Evolutionary conservation across 306 rosid species (phyloP).

Genomic region (Corylus heterophylla): DNA sequence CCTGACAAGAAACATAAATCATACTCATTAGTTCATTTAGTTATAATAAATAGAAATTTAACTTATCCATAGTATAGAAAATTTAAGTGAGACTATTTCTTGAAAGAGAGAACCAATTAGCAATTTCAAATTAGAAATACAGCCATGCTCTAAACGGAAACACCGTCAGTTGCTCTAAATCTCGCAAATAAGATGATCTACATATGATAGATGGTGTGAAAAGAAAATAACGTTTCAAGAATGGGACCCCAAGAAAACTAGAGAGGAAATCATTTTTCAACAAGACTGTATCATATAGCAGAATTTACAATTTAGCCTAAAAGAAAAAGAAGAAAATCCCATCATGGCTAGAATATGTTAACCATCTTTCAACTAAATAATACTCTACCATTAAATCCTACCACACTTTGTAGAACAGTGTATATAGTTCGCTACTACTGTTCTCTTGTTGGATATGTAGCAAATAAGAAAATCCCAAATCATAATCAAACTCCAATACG

Average conservation of each 20-base stretch:
- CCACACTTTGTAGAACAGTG: background rate
- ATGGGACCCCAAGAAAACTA: background rate
- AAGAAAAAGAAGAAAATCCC: background rate
- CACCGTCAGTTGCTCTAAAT: background rate
- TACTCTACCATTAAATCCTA: background rate
- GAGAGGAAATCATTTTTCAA: background rate
- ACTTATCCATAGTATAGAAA: background rate
- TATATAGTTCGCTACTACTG: background rate
- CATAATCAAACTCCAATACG: background rate
- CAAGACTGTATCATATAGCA: background rate
- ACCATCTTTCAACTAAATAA: background rate
- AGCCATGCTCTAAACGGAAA: background rate
- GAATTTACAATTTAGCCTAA: background rate
- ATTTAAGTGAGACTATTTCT: background rate
- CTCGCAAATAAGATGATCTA: background rate
- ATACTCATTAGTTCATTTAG: constrained; percentile 15
- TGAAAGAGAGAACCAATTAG: background rate
- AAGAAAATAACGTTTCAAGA: constrained; percentile 4
- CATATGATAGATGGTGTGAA: background rate
- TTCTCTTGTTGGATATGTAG: background rate
- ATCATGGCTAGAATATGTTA: background rate
- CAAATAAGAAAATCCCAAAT: background rate
- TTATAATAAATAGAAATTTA: background rate
- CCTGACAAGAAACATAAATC: constrained; percentile 49
- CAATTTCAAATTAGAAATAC: background rate